These are phyloP conservation scores for Croton laevigatus DNA, from an alignment of 441 rosid genomes.

Conservation along the genomic window DNA sequence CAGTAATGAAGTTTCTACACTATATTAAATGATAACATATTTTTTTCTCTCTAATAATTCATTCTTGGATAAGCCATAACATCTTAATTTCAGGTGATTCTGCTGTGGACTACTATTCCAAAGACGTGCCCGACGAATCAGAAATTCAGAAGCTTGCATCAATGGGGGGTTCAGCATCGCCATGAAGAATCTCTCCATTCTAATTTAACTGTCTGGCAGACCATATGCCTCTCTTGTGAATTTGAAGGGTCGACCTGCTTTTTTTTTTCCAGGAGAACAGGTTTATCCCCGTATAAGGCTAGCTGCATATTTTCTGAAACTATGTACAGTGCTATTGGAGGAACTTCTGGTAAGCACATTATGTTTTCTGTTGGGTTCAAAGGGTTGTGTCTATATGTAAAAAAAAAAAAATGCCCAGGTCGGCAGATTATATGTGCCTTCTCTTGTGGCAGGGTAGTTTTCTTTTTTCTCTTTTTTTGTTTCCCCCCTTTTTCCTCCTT, in stretches of 20 bases:
- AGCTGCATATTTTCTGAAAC: slow-evolving; percentile 9
- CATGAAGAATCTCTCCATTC: not conserved
- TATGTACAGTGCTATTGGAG: not conserved
- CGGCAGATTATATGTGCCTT: slow-evolving; percentile 23
- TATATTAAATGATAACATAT: not conserved
- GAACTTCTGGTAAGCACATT: slow-evolving; percentile 14
- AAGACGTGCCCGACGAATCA: slow-evolving; percentile 31
- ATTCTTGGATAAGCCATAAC: slow-evolving; percentile 8
- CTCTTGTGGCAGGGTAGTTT: slow-evolving; percentile 24
- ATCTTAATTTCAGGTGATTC: slow-evolving; percentile 56
- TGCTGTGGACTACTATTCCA: slow-evolving; percentile 43
- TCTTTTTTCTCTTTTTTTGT: not conserved
- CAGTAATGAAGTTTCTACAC: slow-evolving; percentile 35
- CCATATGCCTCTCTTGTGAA: slow-evolving; percentile 9
- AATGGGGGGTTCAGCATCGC: slow-evolving; percentile 17
- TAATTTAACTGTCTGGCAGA: not conserved
- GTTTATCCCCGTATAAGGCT: slow-evolving; percentile 24
- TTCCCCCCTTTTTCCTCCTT: not conserved
- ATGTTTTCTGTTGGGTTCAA: not conserved
- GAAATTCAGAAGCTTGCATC: slow-evolving; percentile 21
- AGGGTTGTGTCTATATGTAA: slow-evolving; percentile 9
- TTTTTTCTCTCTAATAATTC: not conserved
- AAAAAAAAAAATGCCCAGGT: slow-evolving; percentile 21
- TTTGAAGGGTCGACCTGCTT: slow-evolving; percentile 30
- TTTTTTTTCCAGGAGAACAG: slow-evolving; percentile 29